Evolutionary conservation across 2,329 filamentous ascomycete species (phyloP).

Genomic region (Parastagonospora avenae): DNA sequence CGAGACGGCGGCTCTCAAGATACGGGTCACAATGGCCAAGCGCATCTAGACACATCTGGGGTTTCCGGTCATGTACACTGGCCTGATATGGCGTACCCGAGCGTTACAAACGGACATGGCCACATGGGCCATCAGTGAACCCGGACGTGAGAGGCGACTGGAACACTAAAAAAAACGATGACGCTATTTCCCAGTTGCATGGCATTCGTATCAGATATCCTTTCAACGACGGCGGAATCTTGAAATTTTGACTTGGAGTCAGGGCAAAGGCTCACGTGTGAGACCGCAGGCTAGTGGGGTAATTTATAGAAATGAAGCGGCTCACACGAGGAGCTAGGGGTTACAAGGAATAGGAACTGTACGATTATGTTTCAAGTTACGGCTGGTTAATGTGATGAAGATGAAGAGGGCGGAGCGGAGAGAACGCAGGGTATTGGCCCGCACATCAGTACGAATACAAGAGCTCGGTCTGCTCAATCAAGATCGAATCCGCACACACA

Average conservation of each 20-base stretch:
- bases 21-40: conserved; percentile 22
- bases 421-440: too few relatives aligned
- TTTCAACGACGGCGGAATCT: background rate
- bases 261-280: conserved; percentile 8
- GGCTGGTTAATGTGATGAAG: too few relatives aligned
- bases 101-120: conserved; percentile 23
- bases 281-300: conserved; percentile 1
- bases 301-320: conserved; percentile 12
- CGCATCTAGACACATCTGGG: conserved; percentile 25
- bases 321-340: background rate
- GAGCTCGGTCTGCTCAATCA: too few relatives aligned
- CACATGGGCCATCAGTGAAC: conserved; percentile 25
- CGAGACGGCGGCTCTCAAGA: conserved; percentile 31
- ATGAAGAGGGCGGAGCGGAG: too few relatives aligned
- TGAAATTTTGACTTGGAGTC: conserved; percentile 3
- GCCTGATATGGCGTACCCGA: conserved; percentile 37
- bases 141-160: background rate
- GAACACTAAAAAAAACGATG: background rate
- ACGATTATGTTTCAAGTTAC: too few relatives aligned
- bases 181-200: background rate
- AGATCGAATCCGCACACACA: too few relatives aligned
- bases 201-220: background rate
- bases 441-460: too few relatives aligned
- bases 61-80: conserved; percentile 32
- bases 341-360: background rate